These are phyloP conservation scores for Typha latifolia DNA, from an alignment of 176 grass and related monocot genomes.

Conservation along the genomic window DNA sequence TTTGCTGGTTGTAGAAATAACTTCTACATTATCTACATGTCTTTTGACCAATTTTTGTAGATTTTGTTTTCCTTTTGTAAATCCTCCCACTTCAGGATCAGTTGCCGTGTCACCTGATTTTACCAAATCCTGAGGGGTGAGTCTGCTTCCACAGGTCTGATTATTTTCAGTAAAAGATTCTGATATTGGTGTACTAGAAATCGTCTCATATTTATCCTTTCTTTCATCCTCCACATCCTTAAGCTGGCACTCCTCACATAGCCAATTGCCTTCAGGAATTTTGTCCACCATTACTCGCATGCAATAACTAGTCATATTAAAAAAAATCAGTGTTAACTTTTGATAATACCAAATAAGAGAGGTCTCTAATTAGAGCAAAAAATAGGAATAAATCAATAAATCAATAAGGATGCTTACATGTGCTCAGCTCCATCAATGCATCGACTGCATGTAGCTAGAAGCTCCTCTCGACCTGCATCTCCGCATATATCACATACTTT, in stretches of 20 bases:
- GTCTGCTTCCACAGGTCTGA: constrained; percentile 25
- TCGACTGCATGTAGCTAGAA: constrained; percentile 84
- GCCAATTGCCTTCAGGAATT: constrained; percentile 89
- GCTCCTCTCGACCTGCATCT: constrained; percentile 85
- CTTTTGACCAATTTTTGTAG: constrained; percentile 18
- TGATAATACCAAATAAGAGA: too few relatives aligned
- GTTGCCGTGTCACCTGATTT: neutral
- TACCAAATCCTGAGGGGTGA: constrained; percentile 32
- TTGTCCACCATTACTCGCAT: constrained; percentile 84
- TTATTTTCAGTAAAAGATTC: constrained; percentile 33
- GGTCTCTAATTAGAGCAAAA: neutral
- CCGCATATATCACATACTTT: constrained; percentile 99
- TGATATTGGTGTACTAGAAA: constrained; percentile 21
- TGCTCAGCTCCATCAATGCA: constrained; percentile 93
- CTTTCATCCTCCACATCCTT: constrained; percentile 40
- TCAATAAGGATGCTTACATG: constrained; percentile 59
- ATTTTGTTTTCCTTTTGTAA: neutral
- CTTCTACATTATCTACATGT: constrained; percentile 11
- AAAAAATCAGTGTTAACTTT: too few relatives aligned
- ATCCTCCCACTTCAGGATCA: constrained; percentile 11
- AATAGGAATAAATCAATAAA: constrained; percentile 3
- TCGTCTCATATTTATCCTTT: constrained; percentile 21
- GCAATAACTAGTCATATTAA: constrained; percentile 55
- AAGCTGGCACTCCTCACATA: constrained; percentile 89
- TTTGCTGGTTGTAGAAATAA: neutral